phyloP scores from a whole-genome alignment of 306 rosid species.

The Geum urbanum region DNA sequence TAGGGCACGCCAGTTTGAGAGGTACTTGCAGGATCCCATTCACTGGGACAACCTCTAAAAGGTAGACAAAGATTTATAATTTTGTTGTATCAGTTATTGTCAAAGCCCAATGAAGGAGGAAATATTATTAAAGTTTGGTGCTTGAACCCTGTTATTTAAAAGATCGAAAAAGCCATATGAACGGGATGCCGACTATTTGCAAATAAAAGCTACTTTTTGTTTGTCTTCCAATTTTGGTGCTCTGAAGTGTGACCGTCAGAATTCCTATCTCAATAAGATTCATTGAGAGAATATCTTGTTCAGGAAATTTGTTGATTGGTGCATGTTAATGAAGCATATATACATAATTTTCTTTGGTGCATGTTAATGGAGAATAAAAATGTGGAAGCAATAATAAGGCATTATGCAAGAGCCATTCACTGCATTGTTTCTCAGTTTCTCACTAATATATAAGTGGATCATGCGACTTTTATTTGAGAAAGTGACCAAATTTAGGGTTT shows the following conservation, averaged over 20 bases:
- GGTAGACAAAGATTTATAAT: slow-evolving; percentile 21
- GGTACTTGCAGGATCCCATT: slow-evolving; percentile 75
- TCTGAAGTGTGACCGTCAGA: slow-evolving; percentile 8
- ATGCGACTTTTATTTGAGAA: too few relatives aligned
- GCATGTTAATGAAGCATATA: background rate
- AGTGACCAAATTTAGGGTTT: too few relatives aligned
- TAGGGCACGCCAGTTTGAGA: slow-evolving; percentile 87
- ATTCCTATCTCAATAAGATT: slow-evolving; percentile 1
- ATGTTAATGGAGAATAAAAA: background rate
- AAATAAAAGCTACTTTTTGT: slow-evolving; percentile 46
- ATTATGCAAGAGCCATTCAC: background rate
- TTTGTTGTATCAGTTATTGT: slow-evolving; percentile 20
- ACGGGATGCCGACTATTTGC: slow-evolving; percentile 45
- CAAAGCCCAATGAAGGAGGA: slow-evolving; percentile 22
- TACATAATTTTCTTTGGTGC: background rate
- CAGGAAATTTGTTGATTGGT: background rate
- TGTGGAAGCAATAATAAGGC: background rate
- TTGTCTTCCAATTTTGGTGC: slow-evolving; percentile 15
- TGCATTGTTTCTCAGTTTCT: too few relatives aligned
- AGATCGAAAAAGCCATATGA: slow-evolving; percentile 33
- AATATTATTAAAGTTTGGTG: slow-evolving; percentile 32
- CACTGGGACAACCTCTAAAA: slow-evolving; percentile 43
- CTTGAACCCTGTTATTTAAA: slow-evolving; percentile 25
- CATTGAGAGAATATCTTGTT: background rate
- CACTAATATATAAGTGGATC: background rate